phyloP scores from a whole-genome alignment of 257 asterid genomes.

The Solanum corneliomulleri region DNA sequence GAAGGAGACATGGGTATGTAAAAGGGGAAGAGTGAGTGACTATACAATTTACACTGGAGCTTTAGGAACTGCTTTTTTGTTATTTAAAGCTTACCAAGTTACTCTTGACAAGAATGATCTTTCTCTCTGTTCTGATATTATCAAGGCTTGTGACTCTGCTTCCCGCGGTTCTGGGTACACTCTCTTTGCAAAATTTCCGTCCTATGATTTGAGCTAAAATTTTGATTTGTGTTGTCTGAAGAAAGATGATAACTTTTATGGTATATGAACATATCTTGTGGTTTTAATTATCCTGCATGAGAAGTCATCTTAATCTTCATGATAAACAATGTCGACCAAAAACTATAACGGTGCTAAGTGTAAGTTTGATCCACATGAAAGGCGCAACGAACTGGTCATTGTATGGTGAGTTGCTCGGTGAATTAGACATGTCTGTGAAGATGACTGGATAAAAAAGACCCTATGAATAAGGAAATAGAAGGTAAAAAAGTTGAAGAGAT shows the following conservation, averaged over 20 bases:
- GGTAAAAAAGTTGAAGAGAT: not conserved
- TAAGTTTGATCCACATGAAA: no score
- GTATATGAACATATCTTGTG: not conserved
- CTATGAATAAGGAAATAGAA: not conserved
- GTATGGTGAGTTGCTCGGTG: no score
- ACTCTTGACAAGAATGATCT: constrained; percentile 44
- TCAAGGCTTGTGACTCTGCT: constrained; percentile 51
- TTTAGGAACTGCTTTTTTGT: constrained; percentile 70
- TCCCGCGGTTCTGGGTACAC: constrained; percentile 48
- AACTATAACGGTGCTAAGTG: no score
- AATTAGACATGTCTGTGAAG: not conserved
- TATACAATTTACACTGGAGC: constrained; percentile 62
- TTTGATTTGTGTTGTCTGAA: not conserved
- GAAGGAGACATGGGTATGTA: constrained; percentile 56
- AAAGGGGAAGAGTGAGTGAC: constrained; percentile 47
- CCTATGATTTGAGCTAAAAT: not conserved
- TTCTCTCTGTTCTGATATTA: constrained; percentile 42
- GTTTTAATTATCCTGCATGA: not conserved
- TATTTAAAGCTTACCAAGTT: constrained; percentile 66
- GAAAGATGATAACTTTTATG: not conserved
- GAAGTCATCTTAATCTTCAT: not conserved
- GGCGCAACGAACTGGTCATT: no score
- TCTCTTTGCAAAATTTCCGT: not conserved
- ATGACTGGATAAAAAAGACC: not conserved
- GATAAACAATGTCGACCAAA: no score